A percentile compares a stretch with the other conserved stretches of the same genome.
Conservation (phyloP, 2,329 filamentous ascomycete species). For the Trichoderma koningii region DNA sequence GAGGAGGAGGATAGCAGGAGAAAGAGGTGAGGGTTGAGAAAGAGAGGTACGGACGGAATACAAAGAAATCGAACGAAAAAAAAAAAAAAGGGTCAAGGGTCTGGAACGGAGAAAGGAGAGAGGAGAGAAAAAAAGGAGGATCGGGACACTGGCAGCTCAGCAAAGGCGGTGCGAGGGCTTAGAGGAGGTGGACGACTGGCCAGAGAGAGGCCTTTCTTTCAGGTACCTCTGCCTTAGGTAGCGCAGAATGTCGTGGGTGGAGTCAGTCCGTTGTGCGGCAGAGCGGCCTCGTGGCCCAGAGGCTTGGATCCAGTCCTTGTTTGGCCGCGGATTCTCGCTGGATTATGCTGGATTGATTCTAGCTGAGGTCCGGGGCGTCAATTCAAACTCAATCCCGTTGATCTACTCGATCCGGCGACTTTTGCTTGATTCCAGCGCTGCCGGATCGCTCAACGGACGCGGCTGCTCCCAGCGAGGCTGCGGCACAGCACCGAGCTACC, state of each 20-base stretch:
- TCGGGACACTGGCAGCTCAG: conserved; percentile 11
- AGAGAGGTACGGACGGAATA: background rate
- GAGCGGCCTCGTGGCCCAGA: conserved; percentile 10
- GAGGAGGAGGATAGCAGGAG: background rate
- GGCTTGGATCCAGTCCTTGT: too few species aligned
- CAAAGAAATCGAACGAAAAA: background rate
- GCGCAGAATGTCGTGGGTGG: conserved; percentile 20
- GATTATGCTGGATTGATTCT: too few species aligned
- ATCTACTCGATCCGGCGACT: too few species aligned
- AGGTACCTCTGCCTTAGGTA: too few species aligned
- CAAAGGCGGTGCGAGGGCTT: conserved; percentile 23
- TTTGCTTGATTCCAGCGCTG: too few species aligned
- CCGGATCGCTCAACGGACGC: too few species aligned
- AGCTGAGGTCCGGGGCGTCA: too few species aligned
- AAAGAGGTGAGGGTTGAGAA: background rate
- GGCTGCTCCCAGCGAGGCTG: too few species aligned
- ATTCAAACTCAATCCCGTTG: too few species aligned
- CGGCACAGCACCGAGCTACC: too few species aligned
- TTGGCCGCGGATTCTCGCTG: too few species aligned
- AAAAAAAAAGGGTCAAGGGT: background rate
- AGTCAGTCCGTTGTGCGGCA: conserved; percentile 7
- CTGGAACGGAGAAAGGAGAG: background rate
- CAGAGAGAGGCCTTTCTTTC: conserved; percentile 23
- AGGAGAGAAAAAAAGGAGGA: background rate
- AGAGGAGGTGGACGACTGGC: background rate